Base-by-base conservation (phyloP, 345 rosid genomes). In the Eucalyptus cloeziana region DNA sequence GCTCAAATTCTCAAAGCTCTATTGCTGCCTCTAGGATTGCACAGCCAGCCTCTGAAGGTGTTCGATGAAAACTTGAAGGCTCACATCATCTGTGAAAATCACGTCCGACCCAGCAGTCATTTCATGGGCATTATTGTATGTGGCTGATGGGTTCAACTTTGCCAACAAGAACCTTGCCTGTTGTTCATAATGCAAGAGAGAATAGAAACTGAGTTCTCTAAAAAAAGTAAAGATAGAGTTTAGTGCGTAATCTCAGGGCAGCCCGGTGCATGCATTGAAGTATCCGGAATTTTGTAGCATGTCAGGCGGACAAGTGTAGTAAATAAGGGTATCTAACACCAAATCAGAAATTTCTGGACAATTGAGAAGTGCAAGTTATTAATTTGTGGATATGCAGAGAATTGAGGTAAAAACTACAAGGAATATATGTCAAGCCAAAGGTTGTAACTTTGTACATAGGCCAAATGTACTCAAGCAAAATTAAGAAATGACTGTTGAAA, bases 131-230 rank as follows among this genome's bases (percentile, higher is more conserved):
- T 94, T 97, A 86, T 94, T 98, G 92, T 98, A 96, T 30, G 98
- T 98, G 51, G 99, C 97, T 58, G 99, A 98, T 88, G 99, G 99
- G 91, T 97, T 98, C 94, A 98, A 91, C 94, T 97, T 98, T 0
- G 99, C 99, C 93, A 98, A 94, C 69, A 98, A 94, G 93, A 98
- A 98, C 93, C 99, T 96, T 49, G 99, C 99, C 99, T 98, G 92
- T 86, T 76, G 92, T 86, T 76, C 85, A 10, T 76, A 76, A 76
- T 76, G 81, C 86, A 86, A 87, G 87, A 47, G 88, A 64, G 43
- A 31, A 91, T 33, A 90, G 52, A 80, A 51, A 88, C 30, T 88
- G 62, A 88, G 49, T 79, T 49, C n/a, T 27, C 60, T n/a, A 13
- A 62, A 62, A 62, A 16, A 87, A 1, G 52, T 15, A 27, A 87